These are phyloP conservation scores for Fusarium scirpi DNA, from an alignment of 2,329 filamentous ascomycete species.

Conservation along the genomic window DNA sequence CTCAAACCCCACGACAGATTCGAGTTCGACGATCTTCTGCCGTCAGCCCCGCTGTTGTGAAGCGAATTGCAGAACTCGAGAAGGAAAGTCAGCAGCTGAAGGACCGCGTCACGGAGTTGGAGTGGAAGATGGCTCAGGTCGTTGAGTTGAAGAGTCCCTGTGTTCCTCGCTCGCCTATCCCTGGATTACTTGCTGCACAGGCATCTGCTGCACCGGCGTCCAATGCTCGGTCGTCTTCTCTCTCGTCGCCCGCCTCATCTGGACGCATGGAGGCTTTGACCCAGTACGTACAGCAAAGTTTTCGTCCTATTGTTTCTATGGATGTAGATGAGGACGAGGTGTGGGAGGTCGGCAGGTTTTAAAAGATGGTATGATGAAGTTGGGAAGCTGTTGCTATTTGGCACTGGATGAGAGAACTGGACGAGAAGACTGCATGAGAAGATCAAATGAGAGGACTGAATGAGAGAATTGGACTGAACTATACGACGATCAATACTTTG, in stretches of 20 bases:
- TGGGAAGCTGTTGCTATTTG: neutral
- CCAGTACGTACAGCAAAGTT: constrained; percentile 5
- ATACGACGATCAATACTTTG: neutral
- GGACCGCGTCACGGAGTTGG: constrained; percentile 21
- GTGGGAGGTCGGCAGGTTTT: neutral
- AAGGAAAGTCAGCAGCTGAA: constrained; percentile 18
- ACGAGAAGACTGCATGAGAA: neutral
- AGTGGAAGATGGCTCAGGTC: constrained; percentile 19
- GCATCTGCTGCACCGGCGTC: neutral
- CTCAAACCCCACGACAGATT: neutral
- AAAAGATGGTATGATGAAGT: neutral
- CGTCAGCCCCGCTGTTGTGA: neutral
- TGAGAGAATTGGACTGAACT: too few relatives aligned
- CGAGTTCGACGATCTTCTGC: neutral
- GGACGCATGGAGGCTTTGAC: neutral
- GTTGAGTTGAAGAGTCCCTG: neutral
- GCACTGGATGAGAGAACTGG: neutral
- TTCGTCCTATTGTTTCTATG: neutral
- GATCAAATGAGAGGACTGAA: too few relatives aligned
- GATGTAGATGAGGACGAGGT: neutral
- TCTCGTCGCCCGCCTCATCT: neutral
- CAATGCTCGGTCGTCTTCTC: neutral
- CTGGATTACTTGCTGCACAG: neutral
- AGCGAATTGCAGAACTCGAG: constrained; percentile 22
- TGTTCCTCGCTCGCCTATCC: neutral